Base-by-base conservation (phyloP, 2,329 filamentous ascomycete genomes). In the Coleophoma crateriformis region DNA sequence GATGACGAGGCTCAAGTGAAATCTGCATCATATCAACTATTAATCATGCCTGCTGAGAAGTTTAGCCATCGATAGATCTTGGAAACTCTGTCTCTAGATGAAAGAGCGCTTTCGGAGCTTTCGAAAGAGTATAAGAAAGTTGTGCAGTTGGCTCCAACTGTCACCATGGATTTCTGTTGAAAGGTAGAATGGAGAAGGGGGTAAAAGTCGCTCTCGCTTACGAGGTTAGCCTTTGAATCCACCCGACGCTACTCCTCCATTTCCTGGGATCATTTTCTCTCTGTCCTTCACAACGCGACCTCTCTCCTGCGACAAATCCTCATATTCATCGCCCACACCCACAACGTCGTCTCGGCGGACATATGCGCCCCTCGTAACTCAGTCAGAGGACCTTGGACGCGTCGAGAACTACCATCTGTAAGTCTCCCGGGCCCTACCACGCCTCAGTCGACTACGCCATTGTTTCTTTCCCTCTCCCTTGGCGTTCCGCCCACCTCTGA, bases 321-420 rank as follows among this genome's bases (percentile, higher is more conserved):
- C 50, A 49, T 51, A 54, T 54, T 57, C 58, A 60, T 27, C 27
- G 27, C 27, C 51, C 50, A 54, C 48, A 38, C 52, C 55, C 50
- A 52, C 54, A 49, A 52, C 52, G 48, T 58, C 58, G 50, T 54
- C 60, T 65, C 61, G 61, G 66, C 42, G 54, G 67, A 66, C 57
- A 49, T 51, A 59, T 61, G 57, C 57, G 54, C 52, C 54, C 47
- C 40, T 45, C 45, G 17, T 48, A 51, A 54, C 51, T 50, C 51
- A 49, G 53, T 50, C 55, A 41, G 40, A 51, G 50, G 48, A 53
- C 38, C 40, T 47, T 49, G 46, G 58, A 61, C 60, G 59, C 63
- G 60, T 61, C 58, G 52, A 57, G 57, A 57, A 49, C 50, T 42
- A 39, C 46, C 52, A 59, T 55, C 56, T 53, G 55, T 61, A 57